A percentile compares a stretch with the other conserved stretches of the same genome.
Conservation (phyloP, 2,329 filamentous ascomycete species). For the Tolypocladium tundrense region DNA sequence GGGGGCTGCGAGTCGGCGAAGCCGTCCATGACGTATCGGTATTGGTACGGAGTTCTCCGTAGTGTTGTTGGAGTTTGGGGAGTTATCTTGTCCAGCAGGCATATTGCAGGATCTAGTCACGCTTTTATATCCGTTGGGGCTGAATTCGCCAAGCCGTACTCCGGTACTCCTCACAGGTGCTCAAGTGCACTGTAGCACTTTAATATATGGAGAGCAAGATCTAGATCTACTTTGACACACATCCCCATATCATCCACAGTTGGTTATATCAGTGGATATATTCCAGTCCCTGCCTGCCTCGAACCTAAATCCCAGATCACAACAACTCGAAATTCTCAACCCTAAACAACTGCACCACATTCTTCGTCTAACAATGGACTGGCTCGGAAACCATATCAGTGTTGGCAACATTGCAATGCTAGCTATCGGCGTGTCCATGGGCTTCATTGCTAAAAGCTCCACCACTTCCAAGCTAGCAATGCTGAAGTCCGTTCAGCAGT, state of each 20-base stretch:
- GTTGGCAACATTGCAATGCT: neutral
- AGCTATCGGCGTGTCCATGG: neutral
- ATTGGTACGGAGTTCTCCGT: no score
- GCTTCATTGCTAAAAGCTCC: neutral
- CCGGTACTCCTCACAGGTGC: neutral
- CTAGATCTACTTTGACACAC: neutral
- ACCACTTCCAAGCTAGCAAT: neutral
- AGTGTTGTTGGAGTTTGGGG: neutral
- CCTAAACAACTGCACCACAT: neutral
- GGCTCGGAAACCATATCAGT: neutral
- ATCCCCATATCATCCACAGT: neutral
- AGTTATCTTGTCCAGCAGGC: neutral
- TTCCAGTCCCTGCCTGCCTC: neutral
- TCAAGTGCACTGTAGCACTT: neutral
- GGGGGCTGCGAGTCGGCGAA: constrained; percentile 4
- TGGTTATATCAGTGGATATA: neutral
- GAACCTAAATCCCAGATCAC: neutral
- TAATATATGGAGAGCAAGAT: neutral
- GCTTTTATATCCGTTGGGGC: neutral
- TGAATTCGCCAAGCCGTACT: neutral
- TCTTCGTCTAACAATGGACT: neutral
- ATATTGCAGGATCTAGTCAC: neutral
- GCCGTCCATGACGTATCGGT: constrained; percentile 5
- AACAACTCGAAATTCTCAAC: neutral
- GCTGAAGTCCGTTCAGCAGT: neutral